Evolutionary conservation across 306 rosid species (phyloP).

Genomic region (Cucurbita argyrosperma): DNA sequence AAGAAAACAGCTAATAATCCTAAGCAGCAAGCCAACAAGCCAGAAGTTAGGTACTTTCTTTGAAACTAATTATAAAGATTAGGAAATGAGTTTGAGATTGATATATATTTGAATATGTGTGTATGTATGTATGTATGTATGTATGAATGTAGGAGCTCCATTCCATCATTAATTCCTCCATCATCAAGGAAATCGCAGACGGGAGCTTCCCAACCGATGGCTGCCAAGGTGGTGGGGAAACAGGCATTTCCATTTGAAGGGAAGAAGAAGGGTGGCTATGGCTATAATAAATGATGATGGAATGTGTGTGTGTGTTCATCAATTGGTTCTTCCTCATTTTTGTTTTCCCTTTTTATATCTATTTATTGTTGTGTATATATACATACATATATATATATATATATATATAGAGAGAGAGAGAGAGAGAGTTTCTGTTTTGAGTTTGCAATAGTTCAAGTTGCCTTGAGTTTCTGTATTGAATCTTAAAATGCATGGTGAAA

Average conservation of each 20-base stretch:
- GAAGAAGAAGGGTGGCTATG: conserved; percentile 34
- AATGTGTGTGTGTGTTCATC: not conserved
- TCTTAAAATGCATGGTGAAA: conserved; percentile 14
- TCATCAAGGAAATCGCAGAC: conserved; percentile 47
- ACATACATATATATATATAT: no score
- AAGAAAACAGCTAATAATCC: conserved; percentile 24
- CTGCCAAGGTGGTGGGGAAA: conserved; percentile 20
- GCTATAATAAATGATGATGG: conserved; percentile 32
- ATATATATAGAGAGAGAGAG: conserved; percentile 3
- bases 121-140: not conserved
- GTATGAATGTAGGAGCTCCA: conserved; percentile 38
- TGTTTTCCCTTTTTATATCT: conserved; percentile 6
- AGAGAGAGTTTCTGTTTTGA: not conserved
- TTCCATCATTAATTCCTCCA: conserved; percentile 63
- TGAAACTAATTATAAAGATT: not conserved
- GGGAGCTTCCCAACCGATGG: conserved; percentile 15
- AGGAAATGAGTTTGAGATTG: not conserved
- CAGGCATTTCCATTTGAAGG: conserved; percentile 24
- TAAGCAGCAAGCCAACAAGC: conserved; percentile 28
- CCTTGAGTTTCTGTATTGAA: conserved; percentile 17
- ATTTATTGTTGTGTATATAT: conserved; percentile 16
- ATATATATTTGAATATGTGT: not conserved
- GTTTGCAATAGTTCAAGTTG: conserved; percentile 20
- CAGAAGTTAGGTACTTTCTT: conserved; percentile 36
- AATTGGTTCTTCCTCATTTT: conserved; percentile 9